Percentiles rank a stretch among this genome's conserved stretches.
Conservation (phyloP, 805 yeast genomes). For the Wickerhamomyces subpelliculosus region DNA sequence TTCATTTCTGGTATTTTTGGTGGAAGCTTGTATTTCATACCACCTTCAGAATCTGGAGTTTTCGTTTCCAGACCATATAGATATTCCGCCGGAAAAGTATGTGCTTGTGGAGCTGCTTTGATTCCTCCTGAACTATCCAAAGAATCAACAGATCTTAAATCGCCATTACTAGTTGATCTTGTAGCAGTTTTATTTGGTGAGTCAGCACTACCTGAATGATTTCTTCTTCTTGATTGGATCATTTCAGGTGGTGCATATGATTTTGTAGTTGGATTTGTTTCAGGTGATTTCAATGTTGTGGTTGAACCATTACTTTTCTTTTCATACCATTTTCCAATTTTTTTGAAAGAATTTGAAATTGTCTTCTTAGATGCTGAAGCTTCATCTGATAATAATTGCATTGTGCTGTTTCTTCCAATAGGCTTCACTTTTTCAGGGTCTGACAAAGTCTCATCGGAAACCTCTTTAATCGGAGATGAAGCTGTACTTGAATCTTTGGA, state of each 20-base stretch:
- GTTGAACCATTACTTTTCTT: conserved; percentile 25
- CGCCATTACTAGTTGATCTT: conserved; percentile 2
- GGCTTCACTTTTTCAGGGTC: conserved; percentile 3
- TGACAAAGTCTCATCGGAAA: conserved; percentile 5
- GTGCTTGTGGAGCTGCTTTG: conserved; percentile 21
- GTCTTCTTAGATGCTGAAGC: conserved; percentile 28
- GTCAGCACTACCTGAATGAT: conserved; percentile 14
- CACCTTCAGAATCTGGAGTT: conserved; percentile 7
- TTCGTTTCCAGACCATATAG: conserved; percentile 13
- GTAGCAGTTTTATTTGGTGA: neutral
- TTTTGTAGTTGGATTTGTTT: conserved; percentile 1
- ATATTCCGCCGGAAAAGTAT: conserved; percentile 21
- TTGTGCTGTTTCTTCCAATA: conserved; percentile 10
- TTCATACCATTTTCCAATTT: conserved; percentile 65
- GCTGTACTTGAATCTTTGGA: conserved; percentile 3
- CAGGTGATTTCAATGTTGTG: neutral
- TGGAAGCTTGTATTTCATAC: conserved; percentile 13
- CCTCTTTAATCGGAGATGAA: conserved; percentile 3
- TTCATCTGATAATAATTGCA: conserved; percentile 19
- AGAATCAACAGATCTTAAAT: neutral
- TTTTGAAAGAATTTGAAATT: conserved; percentile 42
- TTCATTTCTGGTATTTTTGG: conserved; percentile 17
- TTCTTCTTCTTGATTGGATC: conserved; percentile 52
- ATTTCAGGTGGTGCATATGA: conserved; percentile 51
- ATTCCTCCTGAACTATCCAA: conserved; percentile 2